Evolutionary conservation across 225 moss, liverwort and hornwort genomes (phyloP).

Genomic region (Neckera pumila): DNA sequence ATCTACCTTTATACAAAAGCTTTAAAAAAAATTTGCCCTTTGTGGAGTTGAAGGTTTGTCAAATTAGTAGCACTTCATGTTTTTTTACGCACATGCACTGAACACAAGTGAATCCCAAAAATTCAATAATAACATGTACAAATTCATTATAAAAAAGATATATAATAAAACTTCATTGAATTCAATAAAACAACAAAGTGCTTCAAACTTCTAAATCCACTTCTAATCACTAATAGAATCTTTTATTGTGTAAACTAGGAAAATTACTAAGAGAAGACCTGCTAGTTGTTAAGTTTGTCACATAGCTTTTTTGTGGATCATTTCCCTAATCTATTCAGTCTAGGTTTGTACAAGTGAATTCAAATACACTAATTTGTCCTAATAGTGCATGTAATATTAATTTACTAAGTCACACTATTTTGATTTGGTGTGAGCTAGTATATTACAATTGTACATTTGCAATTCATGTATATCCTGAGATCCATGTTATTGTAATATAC

Average conservation of each 20-base stretch:
- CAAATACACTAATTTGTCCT: too few species aligned
- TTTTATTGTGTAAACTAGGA: not conserved
- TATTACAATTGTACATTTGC: too few species aligned
- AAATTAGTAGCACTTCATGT: not conserved
- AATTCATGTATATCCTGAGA: too few species aligned
- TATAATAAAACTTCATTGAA: not conserved
- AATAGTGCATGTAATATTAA: too few species aligned
- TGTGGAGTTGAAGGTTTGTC: not conserved
- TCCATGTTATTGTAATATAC: too few species aligned
- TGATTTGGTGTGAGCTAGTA: too few species aligned
- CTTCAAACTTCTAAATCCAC: too few species aligned
- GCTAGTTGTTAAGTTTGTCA: not conserved
- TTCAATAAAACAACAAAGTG: not conserved
- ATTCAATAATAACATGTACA: not conserved
- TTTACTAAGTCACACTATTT: too few species aligned
- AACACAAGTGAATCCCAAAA: not conserved
- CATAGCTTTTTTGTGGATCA: too few species aligned
- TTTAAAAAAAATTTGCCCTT: not conserved
- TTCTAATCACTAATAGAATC: not conserved
- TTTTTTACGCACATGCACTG: accelerated
- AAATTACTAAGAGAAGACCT: not conserved
- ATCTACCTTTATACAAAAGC: too few species aligned
- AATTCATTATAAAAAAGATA: not conserved
- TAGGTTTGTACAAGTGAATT: too few species aligned
- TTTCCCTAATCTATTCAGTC: too few species aligned